Percentiles rank a stretch among this genome's conserved stretches.
Conservation (phyloP, 495 filamentous ascomycete genomes). For the Trichoderma erinaceum region DNA sequence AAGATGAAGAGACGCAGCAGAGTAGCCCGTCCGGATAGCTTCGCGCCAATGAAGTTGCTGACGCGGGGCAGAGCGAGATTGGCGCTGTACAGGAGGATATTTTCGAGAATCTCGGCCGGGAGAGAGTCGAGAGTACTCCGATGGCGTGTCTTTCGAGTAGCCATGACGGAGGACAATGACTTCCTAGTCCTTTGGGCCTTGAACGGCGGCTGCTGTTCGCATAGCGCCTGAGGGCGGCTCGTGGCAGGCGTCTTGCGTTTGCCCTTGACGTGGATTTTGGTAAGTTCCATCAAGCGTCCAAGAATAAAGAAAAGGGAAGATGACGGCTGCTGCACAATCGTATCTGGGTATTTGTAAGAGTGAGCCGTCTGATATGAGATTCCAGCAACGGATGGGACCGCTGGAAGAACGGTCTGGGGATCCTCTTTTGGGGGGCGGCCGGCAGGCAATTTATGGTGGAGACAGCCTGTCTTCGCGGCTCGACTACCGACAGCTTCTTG, state of each 20-base stretch:
- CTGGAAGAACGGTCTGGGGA: neutral
- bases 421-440: neutral
- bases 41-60: slow-evolving; percentile 6
- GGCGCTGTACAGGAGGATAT: slow-evolving; percentile 11
- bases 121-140: slow-evolving; percentile 11
- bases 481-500: slow-evolving; percentile 9
- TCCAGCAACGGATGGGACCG: no score
- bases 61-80: slow-evolving; percentile 8
- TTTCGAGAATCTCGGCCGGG: slow-evolving; percentile 16
- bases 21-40: slow-evolving; percentile 13
- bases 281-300: slow-evolving; percentile 6
- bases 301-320: no score
- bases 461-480: neutral
- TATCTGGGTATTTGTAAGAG: no score
- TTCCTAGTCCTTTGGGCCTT: neutral
- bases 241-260: slow-evolving; percentile 11
- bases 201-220: slow-evolving; percentile 9
- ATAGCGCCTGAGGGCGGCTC: neutral
- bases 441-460: slow-evolving; percentile 6
- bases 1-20: slow-evolving; percentile 13
- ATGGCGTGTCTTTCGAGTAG: neutral
- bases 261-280: slow-evolving; percentile 4
- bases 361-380: no score
- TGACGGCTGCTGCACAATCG: no score
- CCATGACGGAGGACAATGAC: slow-evolving; percentile 15